Evolutionary conservation across 1,284 basidiomycete genomes (phyloP), one percentile per base, ranked within the genome.

Genomic region (Leccinum pachyderme): DNA sequence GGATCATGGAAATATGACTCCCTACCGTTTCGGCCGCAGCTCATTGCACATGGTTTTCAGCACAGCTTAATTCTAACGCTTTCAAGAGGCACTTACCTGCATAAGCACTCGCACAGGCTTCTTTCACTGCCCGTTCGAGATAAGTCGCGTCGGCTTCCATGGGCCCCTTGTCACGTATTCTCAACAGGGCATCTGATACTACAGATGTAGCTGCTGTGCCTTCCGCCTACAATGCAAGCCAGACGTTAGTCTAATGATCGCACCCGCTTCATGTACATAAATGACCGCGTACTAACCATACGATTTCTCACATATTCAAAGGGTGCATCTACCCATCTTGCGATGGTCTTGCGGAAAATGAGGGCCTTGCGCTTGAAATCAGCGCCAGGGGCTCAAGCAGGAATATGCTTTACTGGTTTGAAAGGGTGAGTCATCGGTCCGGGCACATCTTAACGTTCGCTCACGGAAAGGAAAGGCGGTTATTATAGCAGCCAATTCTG

Each of bases 11-110:
- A 33, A 33, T 25, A 50, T 18, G 27, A 18, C 32, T 54, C 52
- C 64, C 39, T 52, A 69, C 62, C 46, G 63, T 63, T 51, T 70
- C 66, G 1, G 61, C 59, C 11, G 58, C 66, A 59, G 58, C 61
- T 61, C 15, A 48, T 46, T 3, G n/a, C 9, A 51, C 44, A 49
- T 27, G 49, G 12, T 25, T 52, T 22, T n/a, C 57, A 47, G 57
- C 46, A 62, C 51, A 51, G 49, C 55, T 51, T 3, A 13, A 33
- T 7, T 15, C 32, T 33, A 1, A 33, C 7, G 8, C 5, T 33
- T 15, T 15, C 15, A 29, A 29, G 9, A 8, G 32, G 32, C 7
- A 9, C 32, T 33, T 15, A 33, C 32, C 32, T 33, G 9, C 32
- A 33, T 33, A 33, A 33, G 56, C 54, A 54, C 57, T 56, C 5